Evolutionary conservation across 139 green algal species (phyloP).

Genomic region (Micractinium sp.): DNA sequence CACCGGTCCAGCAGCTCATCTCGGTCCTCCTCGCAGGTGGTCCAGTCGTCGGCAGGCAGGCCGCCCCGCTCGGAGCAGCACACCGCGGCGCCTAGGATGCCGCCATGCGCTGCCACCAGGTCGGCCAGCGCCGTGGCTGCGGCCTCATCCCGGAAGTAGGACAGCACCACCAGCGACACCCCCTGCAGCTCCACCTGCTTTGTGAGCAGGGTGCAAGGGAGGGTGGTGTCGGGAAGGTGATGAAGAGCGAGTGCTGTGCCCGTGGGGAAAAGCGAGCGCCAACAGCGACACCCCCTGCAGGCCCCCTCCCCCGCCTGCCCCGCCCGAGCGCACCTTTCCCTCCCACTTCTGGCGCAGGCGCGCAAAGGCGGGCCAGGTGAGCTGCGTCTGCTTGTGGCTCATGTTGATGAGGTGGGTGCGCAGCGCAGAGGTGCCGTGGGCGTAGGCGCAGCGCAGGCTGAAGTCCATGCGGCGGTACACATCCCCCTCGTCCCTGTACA

Average conservation of each 20-base stretch:
- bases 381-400: slow-evolving; percentile 34
- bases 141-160: slow-evolving; percentile 67
- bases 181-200: slow-evolving; percentile 63
- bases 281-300: too few species aligned
- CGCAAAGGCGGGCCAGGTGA: slow-evolving; percentile 71
- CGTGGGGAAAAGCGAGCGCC: too few species aligned
- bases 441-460: slow-evolving; percentile 70
- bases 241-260: too few species aligned
- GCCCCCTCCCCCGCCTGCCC: too few species aligned
- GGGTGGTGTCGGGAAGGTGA: too few species aligned
- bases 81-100: slow-evolving; percentile 74
- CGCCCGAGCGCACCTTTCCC: slow-evolving; percentile 44
- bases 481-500: slow-evolving; percentile 61
- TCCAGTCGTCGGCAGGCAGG: slow-evolving; percentile 70
- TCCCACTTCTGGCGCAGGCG: slow-evolving; percentile 58
- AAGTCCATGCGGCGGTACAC: slow-evolving; percentile 80
- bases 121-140: slow-evolving; percentile 59
- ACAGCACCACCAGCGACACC: slow-evolving; percentile 69
- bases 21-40: slow-evolving; percentile 71
- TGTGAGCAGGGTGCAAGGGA: too few species aligned
- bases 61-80: slow-evolving; percentile 75
- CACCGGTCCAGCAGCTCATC: slow-evolving; percentile 68
- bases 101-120: slow-evolving; percentile 58
- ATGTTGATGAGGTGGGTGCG: slow-evolving; percentile 82
- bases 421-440: slow-evolving; percentile 75